These are phyloP conservation scores for Penicillium tannophilum DNA, from an alignment of 495 filamentous ascomycete species.

Conservation along the genomic window DNA sequence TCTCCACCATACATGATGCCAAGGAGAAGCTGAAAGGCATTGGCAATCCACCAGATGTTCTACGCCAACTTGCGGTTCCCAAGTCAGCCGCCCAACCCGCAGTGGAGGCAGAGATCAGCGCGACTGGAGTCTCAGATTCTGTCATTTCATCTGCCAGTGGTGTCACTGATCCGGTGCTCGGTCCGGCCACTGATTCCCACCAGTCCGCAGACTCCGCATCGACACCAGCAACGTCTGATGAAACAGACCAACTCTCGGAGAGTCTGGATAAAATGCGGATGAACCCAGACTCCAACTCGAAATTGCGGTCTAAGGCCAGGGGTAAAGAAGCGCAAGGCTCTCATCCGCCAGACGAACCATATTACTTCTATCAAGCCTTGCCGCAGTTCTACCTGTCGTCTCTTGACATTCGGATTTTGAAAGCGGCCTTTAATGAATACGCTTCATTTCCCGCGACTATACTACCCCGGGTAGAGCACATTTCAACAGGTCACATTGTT, in stretches of 20 bases:
- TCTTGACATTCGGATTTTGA: slow-evolving; percentile 93
- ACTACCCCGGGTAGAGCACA: slow-evolving; percentile 86
- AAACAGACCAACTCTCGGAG: slow-evolving; percentile 31
- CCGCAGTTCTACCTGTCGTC: slow-evolving; percentile 92
- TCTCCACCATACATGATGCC: slow-evolving; percentile 66
- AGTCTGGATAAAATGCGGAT: slow-evolving; percentile 32
- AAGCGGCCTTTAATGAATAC: slow-evolving; percentile 84
- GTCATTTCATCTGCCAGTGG: slow-evolving; percentile 43
- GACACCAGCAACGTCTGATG: slow-evolving; percentile 22
- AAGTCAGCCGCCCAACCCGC: slow-evolving; percentile 50
- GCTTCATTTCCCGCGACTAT: slow-evolving; percentile 83
- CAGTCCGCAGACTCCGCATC: slow-evolving; percentile 8
- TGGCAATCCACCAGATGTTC: slow-evolving; percentile 64
- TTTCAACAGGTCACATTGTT: slow-evolving; percentile 86
- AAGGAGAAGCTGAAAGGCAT: slow-evolving; percentile 73
- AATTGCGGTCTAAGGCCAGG: slow-evolving; percentile 27
- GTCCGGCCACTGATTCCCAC: slow-evolving; percentile 6
- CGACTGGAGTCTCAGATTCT: slow-evolving; percentile 37
- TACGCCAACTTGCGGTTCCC: slow-evolving; percentile 52
- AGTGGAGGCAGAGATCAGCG: slow-evolving; percentile 4
- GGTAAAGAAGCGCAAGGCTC: slow-evolving; percentile 32
- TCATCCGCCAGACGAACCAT: slow-evolving; percentile 43
- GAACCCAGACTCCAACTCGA: slow-evolving; percentile 16
- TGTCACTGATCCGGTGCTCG: slow-evolving; percentile 24
- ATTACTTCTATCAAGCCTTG: slow-evolving; percentile 89